Base-by-base conservation (phyloP, 768 basidiomycete species). In the Podaxis pistillaris region DNA sequence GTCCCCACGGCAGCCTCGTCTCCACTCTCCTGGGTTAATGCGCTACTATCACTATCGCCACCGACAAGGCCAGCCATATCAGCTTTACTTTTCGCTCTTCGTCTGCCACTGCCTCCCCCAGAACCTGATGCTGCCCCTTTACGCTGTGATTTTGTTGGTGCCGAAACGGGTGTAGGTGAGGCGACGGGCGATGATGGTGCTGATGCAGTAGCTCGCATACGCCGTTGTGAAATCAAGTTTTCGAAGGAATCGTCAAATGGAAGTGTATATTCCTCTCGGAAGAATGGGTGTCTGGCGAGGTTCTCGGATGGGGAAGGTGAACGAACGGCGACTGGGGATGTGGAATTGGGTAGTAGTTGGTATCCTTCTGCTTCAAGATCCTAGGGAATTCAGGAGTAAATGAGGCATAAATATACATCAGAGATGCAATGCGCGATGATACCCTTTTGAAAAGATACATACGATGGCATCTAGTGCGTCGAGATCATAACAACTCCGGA, bases 21-120 rank as follows among this genome's bases (percentile, higher is more conserved):
- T 6, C 86, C 90, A 64, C 90, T 92, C 72, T 93, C 90, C 70
- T 90, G 86, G 3, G 91, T 93, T 68, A 93, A 71, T 28, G 89
- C 91, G 65, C 91, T 93, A 68, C 89, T 91, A 65, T 93, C 91
- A 69, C 91, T 93, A 68, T 93, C 90, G 1, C 91, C 91, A 13
- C 85, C 86, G 1, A 92, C 83, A n/a, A 92, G 73, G 0, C 90
- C 90, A 0, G 90, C 89, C 75, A 88, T 76, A 61, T 86, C 83
- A 6, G 84, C 79, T 66, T 85, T 86, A 24, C 81, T 84, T 64
- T 78, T 81, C 24, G 79, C 76, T 47, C 80, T 79, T 37, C 74
- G 79, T 67, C 76, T 78, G 11, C 72, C 69, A 15, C 74, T 71
- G 52, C 72, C 67, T 60, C 68, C 70, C 1, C 65, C 68, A 2